phyloP scores from a whole-genome alignment of 768 basidiomycete species.

The Suillus spraguei region DNA sequence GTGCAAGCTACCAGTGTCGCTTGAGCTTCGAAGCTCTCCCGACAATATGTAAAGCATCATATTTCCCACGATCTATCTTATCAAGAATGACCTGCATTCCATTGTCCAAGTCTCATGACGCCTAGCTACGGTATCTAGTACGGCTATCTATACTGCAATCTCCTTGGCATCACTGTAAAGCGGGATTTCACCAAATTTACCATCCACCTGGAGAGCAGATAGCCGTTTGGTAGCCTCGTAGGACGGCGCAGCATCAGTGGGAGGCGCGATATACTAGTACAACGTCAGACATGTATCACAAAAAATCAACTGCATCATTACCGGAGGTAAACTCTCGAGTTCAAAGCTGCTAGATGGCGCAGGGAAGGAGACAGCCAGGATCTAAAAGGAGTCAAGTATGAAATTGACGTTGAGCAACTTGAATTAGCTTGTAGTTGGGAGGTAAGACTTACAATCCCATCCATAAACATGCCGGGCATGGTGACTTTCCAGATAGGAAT shows the following conservation, averaged over 20 bases:
- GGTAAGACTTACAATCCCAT: constrained; percentile 32
- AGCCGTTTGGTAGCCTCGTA: constrained; percentile 32
- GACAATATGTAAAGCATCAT: no score
- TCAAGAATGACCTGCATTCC: constrained; percentile 6
- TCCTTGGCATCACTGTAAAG: constrained; percentile 43
- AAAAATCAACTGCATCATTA: constrained; percentile 21
- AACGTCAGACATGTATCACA: background rate
- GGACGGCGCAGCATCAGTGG: constrained; percentile 36
- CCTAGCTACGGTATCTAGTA: background rate
- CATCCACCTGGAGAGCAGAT: constrained; percentile 29
- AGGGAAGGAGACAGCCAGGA: constrained; percentile 43
- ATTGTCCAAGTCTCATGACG: background rate
- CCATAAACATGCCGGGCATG: constrained; percentile 41
- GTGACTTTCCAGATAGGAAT: constrained; percentile 45
- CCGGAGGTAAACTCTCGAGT: constrained; percentile 45
- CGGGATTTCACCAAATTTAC: constrained; percentile 42
- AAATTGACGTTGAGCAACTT: background rate
- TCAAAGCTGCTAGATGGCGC: constrained; percentile 38
- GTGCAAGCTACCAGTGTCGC: background rate
- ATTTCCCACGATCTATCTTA: background rate
- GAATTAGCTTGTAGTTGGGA: constrained; percentile 11
- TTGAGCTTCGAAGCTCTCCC: no score
- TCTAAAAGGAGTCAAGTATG: constrained; percentile 27
- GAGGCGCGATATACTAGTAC: constrained; percentile 41
- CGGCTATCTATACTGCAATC: constrained; percentile 9